phyloP scores from a whole-genome alignment of 2,329 filamentous ascomycete species.

The Drechslerella coelobrocha region DNA sequence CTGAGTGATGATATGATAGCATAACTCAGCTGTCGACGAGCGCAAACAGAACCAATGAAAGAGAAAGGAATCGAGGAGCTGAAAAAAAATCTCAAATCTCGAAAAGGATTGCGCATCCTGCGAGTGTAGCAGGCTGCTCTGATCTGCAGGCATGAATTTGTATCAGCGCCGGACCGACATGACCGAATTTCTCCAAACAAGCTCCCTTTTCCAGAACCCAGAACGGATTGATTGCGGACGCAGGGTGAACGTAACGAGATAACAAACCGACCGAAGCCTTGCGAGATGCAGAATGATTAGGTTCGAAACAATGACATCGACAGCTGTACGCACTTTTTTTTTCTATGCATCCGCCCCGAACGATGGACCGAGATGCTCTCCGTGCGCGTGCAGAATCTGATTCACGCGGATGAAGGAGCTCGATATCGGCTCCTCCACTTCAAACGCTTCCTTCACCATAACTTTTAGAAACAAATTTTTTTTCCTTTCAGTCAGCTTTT shows the following conservation, averaged over 20 bases:
- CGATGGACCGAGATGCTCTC: not conserved
- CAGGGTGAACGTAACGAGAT: not conserved
- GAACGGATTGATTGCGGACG: not conserved
- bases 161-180: not conserved
- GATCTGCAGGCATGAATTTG: not conserved
- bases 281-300: slow-evolving; percentile 1
- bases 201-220: not conserved
- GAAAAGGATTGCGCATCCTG: no score
- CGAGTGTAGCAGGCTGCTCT: not conserved
- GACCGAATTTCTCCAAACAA: no score
- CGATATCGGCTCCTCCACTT: no score
- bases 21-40: not conserved
- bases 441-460: no score
- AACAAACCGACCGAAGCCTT: not conserved
- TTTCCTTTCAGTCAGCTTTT: no score
- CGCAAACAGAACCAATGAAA: not conserved
- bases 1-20: slow-evolving; percentile 5
- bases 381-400: not conserved
- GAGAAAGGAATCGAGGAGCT: no score
- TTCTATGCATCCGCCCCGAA: not conserved
- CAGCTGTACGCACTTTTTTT: not conserved
- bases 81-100: slow-evolving; percentile 23
- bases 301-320: slow-evolving; percentile 1
- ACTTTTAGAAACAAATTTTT: no score
- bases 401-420: no score